A percentile compares a stretch with the other conserved stretches of the same genome.
phyloP scores from a whole-genome alignment of 257 asterid genomes.

The Anisodus acutangulus region DNA sequence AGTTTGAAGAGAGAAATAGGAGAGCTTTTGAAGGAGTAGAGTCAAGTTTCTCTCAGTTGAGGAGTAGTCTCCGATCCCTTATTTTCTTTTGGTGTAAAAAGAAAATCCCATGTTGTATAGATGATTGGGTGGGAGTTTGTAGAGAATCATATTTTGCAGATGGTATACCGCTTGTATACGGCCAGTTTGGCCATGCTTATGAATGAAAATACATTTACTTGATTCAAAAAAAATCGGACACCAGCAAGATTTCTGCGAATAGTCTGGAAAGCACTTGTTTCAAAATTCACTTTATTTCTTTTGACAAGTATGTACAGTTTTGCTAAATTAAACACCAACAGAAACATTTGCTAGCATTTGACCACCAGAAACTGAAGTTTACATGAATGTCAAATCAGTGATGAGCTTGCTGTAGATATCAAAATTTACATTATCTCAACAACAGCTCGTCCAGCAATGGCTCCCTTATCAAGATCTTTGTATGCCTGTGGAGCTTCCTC shows the following conservation, averaged over 20 bases:
- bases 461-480: constrained; percentile 75
- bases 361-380: background rate
- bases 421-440: constrained; percentile 74
- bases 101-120: too few relatives aligned
- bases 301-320: background rate
- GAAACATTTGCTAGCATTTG: background rate
- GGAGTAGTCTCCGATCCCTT: too few relatives aligned
- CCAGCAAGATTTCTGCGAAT: background rate
- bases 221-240: background rate
- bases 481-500: constrained; percentile 76
- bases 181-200: too few relatives aligned
- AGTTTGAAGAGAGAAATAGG: too few relatives aligned
- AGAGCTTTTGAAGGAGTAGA: too few relatives aligned
- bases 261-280: background rate
- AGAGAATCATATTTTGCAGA: too few relatives aligned
- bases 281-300: background rate
- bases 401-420: constrained; percentile 1
- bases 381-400: background rate
- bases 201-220: too few relatives aligned
- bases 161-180: too few relatives aligned
- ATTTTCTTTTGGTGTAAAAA: too few relatives aligned
- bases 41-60: too few relatives aligned
- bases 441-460: constrained; percentile 81
- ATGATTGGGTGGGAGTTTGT: too few relatives aligned
- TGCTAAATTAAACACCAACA: background rate